Evolutionary conservation across 2,329 filamentous ascomycete genomes (phyloP).

Genomic region (Podosphaera xanthii): DNA sequence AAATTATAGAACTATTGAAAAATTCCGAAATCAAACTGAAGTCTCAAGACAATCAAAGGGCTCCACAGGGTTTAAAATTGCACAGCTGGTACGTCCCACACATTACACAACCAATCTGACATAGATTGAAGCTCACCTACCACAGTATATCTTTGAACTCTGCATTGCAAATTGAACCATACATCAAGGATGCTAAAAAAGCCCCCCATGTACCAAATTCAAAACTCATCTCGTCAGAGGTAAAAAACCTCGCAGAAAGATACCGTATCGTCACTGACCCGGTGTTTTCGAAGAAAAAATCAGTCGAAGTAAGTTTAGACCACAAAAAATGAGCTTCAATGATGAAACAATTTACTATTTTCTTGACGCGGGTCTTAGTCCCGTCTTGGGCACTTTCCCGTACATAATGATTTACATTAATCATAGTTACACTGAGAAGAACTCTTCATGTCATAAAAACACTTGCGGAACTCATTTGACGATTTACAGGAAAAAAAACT

Average conservation of each 20-base stretch:
- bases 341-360: conserved; percentile 58
- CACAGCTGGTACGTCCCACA: too few relatives aligned
- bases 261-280: conserved; percentile 30
- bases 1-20: too few relatives aligned
- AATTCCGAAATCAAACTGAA: too few relatives aligned
- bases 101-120: too few relatives aligned
- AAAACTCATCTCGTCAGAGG: conserved; percentile 24
- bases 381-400: conserved; percentile 63
- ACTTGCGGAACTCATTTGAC: conserved; percentile 8
- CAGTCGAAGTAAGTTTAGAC: conserved; percentile 25
- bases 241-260: conserved; percentile 24
- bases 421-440: conserved; percentile 53
- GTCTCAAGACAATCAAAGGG: too few relatives aligned
- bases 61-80: too few relatives aligned
- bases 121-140: background rate
- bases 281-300: conserved; percentile 22
- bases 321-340: conserved; percentile 20
- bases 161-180: conserved; percentile 22
- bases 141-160: background rate
- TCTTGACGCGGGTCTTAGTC: conserved; percentile 52
- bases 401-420: conserved; percentile 34
- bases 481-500: conserved; percentile 21
- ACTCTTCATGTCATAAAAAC: conserved; percentile 2
- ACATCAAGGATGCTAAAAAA: conserved; percentile 27
- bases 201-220: conserved; percentile 29